These are phyloP conservation scores for Pythium phragmitis DNA, from an alignment of 352 stramenopile genomes.

Conservation along the genomic window DNA sequence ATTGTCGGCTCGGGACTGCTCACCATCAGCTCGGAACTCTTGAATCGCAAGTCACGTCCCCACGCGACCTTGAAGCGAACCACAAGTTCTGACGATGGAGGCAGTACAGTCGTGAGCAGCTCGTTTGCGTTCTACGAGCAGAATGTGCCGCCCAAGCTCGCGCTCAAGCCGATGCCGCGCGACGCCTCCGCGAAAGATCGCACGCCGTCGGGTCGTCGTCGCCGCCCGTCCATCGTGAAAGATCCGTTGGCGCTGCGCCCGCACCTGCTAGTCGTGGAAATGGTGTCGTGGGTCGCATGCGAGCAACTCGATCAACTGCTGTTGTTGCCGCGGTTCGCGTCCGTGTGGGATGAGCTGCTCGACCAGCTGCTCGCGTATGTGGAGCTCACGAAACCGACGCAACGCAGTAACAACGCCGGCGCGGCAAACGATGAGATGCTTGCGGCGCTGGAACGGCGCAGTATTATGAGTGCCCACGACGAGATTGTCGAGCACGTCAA, in stretches of 20 bases:
- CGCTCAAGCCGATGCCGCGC: neutral
- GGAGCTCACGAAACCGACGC: slow-evolving; percentile 46
- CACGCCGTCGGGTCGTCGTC: slow-evolving; percentile 23
- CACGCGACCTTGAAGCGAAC: slow-evolving; percentile 14
- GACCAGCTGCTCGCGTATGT: slow-evolving; percentile 56
- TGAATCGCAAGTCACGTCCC: slow-evolving; percentile 42
- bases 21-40: slow-evolving; percentile 52
- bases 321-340: slow-evolving; percentile 37
- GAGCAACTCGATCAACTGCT: slow-evolving; percentile 54
- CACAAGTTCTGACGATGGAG: slow-evolving; percentile 9
- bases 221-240: slow-evolving; percentile 55
- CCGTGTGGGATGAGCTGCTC: slow-evolving; percentile 55
- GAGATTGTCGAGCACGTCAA: slow-evolving; percentile 74
- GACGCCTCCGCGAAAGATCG: slow-evolving; percentile 2
- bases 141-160: slow-evolving; percentile 34
- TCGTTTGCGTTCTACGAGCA: slow-evolving; percentile 55
- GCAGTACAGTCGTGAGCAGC: neutral
- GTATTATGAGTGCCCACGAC: slow-evolving; percentile 60
- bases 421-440: slow-evolving; percentile 32
- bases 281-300: slow-evolving; percentile 64
- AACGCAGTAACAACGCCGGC: slow-evolving; percentile 13
- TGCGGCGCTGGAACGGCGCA: slow-evolving; percentile 61
- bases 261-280: slow-evolving; percentile 56
- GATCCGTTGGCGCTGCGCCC: slow-evolving; percentile 55
- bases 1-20: slow-evolving; percentile 54